phyloP scores from a whole-genome alignment of 1,139 yeast species.

The Yamadazyma spencermartinsiae region DNA sequence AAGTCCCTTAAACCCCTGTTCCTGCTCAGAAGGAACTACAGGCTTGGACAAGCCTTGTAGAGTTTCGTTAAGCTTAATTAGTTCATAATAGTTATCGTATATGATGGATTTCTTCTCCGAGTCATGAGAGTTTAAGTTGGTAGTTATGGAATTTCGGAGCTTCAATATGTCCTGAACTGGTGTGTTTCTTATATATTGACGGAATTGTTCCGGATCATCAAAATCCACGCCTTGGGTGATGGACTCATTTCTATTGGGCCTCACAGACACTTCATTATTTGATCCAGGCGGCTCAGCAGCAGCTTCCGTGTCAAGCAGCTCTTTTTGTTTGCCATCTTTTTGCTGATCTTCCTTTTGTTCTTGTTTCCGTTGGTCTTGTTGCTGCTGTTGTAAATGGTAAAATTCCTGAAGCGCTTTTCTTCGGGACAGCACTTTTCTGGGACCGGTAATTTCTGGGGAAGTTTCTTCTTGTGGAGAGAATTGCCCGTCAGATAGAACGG shows the following conservation, averaged over 20 bases:
- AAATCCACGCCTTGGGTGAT: constrained; percentile 14
- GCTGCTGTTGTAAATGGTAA: constrained; percentile 31
- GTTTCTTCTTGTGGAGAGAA: constrained; percentile 11
- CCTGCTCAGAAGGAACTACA: constrained; percentile 8
- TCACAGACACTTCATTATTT: no score
- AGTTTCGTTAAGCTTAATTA: constrained; percentile 43
- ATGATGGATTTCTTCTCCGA: constrained; percentile 48
- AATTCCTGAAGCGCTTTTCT: constrained; percentile 48
- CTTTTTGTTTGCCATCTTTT: constrained; percentile 4
- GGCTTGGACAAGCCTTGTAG: constrained; percentile 31
- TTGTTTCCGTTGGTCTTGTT: constrained; percentile 3
- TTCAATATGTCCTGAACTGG: constrained; percentile 38
- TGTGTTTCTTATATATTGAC: constrained; percentile 33
- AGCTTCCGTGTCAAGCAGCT: constrained; percentile 1
- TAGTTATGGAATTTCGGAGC: constrained; percentile 34
- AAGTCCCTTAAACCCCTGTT: constrained; percentile 10
- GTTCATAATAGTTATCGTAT: constrained; percentile 47
- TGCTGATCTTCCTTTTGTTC: neutral
- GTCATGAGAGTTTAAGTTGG: constrained; percentile 37
- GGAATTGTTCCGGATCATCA: constrained; percentile 24
- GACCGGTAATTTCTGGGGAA: constrained; percentile 4
- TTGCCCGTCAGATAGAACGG: constrained; percentile 3
- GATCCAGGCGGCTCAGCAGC: neutral
- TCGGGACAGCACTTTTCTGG: constrained; percentile 39
- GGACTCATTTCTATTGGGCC: constrained; percentile 4